Evolutionary conservation across 108 stramenopile species (phyloP).

Genomic region (Parietichytrium sp.): DNA sequence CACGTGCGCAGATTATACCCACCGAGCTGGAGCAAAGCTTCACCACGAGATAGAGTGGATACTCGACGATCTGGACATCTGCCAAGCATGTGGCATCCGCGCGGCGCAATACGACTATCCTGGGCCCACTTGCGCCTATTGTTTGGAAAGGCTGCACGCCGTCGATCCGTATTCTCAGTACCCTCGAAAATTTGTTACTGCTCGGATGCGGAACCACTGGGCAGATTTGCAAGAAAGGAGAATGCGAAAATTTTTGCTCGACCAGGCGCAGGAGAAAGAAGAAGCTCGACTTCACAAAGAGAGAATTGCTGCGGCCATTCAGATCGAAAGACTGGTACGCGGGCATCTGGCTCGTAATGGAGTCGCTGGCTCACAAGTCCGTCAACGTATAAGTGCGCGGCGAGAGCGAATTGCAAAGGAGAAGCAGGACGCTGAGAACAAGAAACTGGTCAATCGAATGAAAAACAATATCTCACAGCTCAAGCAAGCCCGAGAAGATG

Average conservation of each 20-base stretch:
- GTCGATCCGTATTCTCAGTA: not conserved
- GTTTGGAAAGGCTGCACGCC: not conserved
- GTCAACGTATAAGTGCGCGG: not conserved
- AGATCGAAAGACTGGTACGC: not conserved
- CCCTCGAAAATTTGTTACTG: not conserved
- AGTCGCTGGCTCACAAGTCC: not conserved
- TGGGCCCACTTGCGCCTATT: not conserved
- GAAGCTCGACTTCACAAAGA: not conserved
- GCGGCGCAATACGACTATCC: conserved; percentile 11
- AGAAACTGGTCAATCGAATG: conserved; percentile 30
- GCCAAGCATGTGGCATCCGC: conserved; percentile 9
- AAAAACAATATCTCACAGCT: conserved; percentile 9
- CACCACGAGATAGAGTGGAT: conserved; percentile 21
- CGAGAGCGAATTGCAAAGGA: not conserved
- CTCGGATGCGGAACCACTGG: not conserved
- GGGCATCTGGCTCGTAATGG: not conserved
- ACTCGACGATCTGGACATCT: not conserved
- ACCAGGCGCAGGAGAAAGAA: conserved; percentile 29
- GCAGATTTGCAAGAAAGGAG: not conserved
- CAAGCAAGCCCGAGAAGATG: not conserved
- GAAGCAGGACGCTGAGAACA: not conserved
- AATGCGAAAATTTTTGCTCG: not conserved
- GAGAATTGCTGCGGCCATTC: not conserved
- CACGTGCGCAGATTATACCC: conserved; percentile 7
- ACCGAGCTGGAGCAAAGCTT: not conserved